These are phyloP conservation scores for Globomyces pollinis-pini DNA, from an alignment of 192 early-diverging fungal genomes.

Conservation along the genomic window DNA sequence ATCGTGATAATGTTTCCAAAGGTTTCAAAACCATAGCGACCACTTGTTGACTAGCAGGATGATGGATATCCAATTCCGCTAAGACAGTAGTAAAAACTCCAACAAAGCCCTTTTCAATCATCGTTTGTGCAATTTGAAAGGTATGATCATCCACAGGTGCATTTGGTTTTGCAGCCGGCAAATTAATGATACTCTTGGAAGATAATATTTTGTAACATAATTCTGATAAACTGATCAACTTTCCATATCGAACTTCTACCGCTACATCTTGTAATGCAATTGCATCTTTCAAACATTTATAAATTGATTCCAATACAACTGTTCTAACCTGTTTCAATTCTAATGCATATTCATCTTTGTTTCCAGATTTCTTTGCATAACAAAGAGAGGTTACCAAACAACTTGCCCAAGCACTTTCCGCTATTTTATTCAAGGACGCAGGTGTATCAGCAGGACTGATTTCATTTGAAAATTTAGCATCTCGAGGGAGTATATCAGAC, in stretches of 20 bases:
- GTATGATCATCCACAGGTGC: constrained; percentile 16
- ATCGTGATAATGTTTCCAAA: constrained; percentile 78
- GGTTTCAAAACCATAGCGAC: constrained; percentile 76
- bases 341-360: constrained; percentile 46
- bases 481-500: constrained; percentile 60
- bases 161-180: not conserved
- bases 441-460: not conserved
- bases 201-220: constrained; percentile 61
- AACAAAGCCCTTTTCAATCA: constrained; percentile 87
- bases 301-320: constrained; percentile 61
- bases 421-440: constrained; percentile 4
- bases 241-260: constrained; percentile 54
- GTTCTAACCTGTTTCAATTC: constrained; percentile 54
- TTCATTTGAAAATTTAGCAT: constrained; percentile 17
- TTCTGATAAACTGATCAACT: constrained; percentile 60
- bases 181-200: constrained; percentile 2
- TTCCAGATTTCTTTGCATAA: constrained; percentile 15
- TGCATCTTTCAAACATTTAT: constrained; percentile 55
- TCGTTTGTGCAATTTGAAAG: constrained; percentile 59
- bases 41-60: constrained; percentile 71
- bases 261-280: constrained; percentile 26
- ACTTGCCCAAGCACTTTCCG: constrained; percentile 32
- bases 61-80: constrained; percentile 82
- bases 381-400: constrained; percentile 30
- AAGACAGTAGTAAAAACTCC: constrained; percentile 68